Evolutionary conservation across 768 basidiomycete genomes (phyloP), one percentile per base, ranked within the genome.

Genomic region (Lactarius indigo): DNA sequence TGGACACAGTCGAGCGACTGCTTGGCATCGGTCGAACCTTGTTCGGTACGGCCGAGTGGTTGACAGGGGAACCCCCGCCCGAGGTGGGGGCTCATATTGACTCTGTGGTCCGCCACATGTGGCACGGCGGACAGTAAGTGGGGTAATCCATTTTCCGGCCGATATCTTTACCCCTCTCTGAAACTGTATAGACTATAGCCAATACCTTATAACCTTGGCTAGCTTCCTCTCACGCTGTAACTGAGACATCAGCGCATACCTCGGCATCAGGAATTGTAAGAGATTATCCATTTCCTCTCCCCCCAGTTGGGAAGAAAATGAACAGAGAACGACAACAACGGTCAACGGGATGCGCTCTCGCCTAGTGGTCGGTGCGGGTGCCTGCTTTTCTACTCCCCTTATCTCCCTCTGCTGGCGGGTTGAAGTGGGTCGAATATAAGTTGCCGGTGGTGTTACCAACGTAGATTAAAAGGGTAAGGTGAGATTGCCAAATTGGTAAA

Each of bases 11-110:
- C 9, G 81, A 84, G 63, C 75, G 76, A 52, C 69, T 83, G 30
- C 71, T 82, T 28, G 76, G 79, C 31, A 64, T 80, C 8, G 76
- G 78, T 31, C 78, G 81, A 2, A 73, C 78, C 52, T 68, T 83
- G 28, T 82, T 84, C 66, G 81, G 83, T 2, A 80, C 79, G 10
- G 78, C 79, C 6, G 72, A 78, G 31, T 83, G 82, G 82, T 69
- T 80, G 70, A 75, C 73, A 41, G 71, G 72, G 42, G 71, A 72
- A 6, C 58, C 62, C 3, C 6, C 35, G 15, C 52, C 39, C 23
- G 66, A 18, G 58, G 23, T 31, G 20, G 42, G n/a, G 33, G 23
- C 62, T n/a, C 31, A 52, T 47, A 33, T 8, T 4, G 62, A 63
- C 23, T 6, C 23, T 5, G 54, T 47, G 57, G 42, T 7, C 6